phyloP scores from a whole-genome alignment of 2,329 filamentous ascomycete species.

The Nemania sp. region DNA sequence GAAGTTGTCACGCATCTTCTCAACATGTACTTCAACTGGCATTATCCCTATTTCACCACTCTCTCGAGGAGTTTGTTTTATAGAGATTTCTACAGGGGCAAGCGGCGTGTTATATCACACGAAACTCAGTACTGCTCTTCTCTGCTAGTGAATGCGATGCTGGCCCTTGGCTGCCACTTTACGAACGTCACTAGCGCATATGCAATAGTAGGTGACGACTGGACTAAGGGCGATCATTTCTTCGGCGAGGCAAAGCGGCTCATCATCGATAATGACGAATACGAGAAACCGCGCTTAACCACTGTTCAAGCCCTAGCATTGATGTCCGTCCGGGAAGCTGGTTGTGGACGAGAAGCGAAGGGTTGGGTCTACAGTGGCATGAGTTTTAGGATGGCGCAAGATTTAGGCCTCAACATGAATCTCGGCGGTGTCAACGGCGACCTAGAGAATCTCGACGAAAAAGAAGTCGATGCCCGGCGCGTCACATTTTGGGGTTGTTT shows the following conservation, averaged over 20 bases:
- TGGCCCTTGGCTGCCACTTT: constrained; percentile 94
- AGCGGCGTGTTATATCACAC: constrained; percentile 62
- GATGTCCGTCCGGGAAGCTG: constrained; percentile 96
- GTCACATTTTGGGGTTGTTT: constrained; percentile 99
- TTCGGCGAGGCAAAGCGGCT: constrained; percentile 93
- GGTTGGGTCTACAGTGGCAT: constrained; percentile 99
- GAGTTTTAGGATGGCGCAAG: constrained; percentile 97
- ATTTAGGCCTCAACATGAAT: constrained; percentile 91
- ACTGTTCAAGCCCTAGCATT: constrained; percentile 93
- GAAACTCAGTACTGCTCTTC: constrained; percentile 85
- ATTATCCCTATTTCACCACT: constrained; percentile 95
- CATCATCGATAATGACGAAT: constrained; percentile 91
- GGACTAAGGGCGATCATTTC: constrained; percentile 94
- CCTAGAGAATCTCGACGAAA: constrained; percentile 73
- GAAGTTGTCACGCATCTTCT: constrained; percentile 86
- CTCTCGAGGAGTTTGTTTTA: constrained; percentile 89
- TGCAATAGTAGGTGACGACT: constrained; percentile 76
- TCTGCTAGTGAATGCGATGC: constrained; percentile 91
- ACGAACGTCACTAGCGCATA: constrained; percentile 80
- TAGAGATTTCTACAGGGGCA: constrained; percentile 82
- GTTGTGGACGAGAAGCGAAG: constrained; percentile 92
- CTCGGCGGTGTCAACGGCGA: constrained; percentile 72
- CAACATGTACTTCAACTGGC: constrained; percentile 98
- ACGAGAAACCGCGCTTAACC: constrained; percentile 86
- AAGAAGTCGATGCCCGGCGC: constrained; percentile 87